A percentile compares a stretch with the other conserved stretches of the same genome.
Evolutionary conservation across 805 yeast species (phyloP).

Genomic region (Spathaspora sp.): DNA sequence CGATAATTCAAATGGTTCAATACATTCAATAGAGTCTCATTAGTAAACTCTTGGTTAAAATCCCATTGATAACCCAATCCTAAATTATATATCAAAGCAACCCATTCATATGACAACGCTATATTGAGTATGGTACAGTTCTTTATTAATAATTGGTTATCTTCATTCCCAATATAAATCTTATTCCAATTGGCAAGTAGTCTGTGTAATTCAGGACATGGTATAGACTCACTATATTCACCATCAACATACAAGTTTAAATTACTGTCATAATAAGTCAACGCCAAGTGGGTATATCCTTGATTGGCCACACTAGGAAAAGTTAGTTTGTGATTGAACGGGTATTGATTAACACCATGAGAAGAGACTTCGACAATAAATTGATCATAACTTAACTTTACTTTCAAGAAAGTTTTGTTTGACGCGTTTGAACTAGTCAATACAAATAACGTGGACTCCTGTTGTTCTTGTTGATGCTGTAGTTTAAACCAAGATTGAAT

Average conservation of each 20-base stretch:
- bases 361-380: constrained; percentile 27
- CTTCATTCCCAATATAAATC: constrained; percentile 27
- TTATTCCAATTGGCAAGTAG: constrained; percentile 31
- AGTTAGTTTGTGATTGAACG: constrained; percentile 25
- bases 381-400: constrained; percentile 28
- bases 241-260: constrained; percentile 49
- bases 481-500: constrained; percentile 41
- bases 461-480: constrained; percentile 11
- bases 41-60: constrained; percentile 28
- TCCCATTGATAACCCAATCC: constrained; percentile 49
- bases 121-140: constrained; percentile 39
- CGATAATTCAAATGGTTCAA: constrained; percentile 36
- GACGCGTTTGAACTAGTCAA: constrained; percentile 22
- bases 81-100: constrained; percentile 41
- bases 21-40: constrained; percentile 35
- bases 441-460: constrained; percentile 19
- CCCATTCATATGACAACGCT: constrained; percentile 47
- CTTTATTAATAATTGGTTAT: constrained; percentile 26
- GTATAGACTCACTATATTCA: constrained; percentile 42
- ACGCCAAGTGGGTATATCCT: constrained; percentile 24
- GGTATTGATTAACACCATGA: constrained; percentile 19
- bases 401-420: constrained; percentile 17
- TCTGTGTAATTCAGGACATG: constrained; percentile 30
- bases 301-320: constrained; percentile 8
- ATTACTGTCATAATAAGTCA: constrained; percentile 36